Percentiles rank a stretch among this genome's conserved stretches.
Conservation (phyloP, 2,329 filamentous ascomycete species). For the Xylariaceae sp. region DNA sequence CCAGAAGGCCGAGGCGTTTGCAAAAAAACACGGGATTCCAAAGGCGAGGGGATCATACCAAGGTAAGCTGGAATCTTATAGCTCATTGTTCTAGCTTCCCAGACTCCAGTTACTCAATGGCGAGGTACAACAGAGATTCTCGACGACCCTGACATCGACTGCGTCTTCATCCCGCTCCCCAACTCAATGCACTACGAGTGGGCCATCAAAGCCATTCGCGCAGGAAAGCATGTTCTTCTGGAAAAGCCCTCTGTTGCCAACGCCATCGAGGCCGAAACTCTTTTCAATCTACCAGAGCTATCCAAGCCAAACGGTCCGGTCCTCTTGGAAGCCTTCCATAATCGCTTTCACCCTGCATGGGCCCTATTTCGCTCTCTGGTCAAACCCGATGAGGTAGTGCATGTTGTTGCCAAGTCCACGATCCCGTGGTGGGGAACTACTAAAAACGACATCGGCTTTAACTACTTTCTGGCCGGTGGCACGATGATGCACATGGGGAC, state of each 20-base stretch:
- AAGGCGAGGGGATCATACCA: slow-evolving; percentile 48
- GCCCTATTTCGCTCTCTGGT: slow-evolving; percentile 39
- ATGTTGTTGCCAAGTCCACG: slow-evolving; percentile 31
- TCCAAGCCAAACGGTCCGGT: slow-evolving; percentile 26
- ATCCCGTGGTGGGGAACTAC: slow-evolving; percentile 33
- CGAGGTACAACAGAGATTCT: slow-evolving; percentile 33
- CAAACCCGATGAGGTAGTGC: slow-evolving; percentile 36
- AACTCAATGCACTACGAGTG: slow-evolving; percentile 43
- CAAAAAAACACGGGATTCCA: slow-evolving; percentile 48
- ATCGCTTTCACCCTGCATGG: slow-evolving; percentile 48
- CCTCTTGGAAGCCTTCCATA: slow-evolving; percentile 51
- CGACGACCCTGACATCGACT: slow-evolving; percentile 42
- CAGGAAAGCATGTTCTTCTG: slow-evolving; percentile 52
- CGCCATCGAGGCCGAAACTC: slow-evolving; percentile 41
- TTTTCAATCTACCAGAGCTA: slow-evolving; percentile 31
- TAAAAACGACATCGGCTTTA: slow-evolving; percentile 42
- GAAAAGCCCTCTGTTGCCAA: slow-evolving; percentile 52
- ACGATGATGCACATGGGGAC: slow-evolving; percentile 37
- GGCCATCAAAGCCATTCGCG: slow-evolving; percentile 44
- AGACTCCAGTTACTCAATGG: neutral
- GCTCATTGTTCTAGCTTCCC: neutral
- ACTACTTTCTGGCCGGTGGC: slow-evolving; percentile 41
- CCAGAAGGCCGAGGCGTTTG: slow-evolving; percentile 45
- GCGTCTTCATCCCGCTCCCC: slow-evolving; percentile 49
- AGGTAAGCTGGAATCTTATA: slow-evolving; percentile 29